Conservation (phyloP, 2,329 filamentous ascomycete genomes). For the Sphaerulina populicola region DNA sequence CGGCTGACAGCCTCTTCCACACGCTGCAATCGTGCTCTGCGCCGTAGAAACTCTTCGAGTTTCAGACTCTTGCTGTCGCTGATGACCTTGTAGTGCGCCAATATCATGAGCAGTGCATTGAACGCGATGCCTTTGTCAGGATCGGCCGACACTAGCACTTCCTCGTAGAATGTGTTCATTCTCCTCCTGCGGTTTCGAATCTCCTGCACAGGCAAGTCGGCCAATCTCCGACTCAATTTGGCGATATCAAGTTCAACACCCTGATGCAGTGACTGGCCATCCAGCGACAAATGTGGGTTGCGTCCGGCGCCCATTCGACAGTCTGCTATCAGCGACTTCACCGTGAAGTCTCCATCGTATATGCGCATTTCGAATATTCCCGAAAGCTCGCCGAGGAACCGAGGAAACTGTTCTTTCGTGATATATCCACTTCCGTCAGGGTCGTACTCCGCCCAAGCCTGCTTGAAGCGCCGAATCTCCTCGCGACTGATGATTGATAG, state of each 20-base stretch:
- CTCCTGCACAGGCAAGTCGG: conserved; percentile 62
- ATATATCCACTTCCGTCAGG: conserved; percentile 88
- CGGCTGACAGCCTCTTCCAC: conserved; percentile 91
- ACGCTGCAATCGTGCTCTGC: conserved; percentile 79
- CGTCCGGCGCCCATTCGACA: conserved; percentile 52
- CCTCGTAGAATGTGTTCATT: conserved; percentile 94
- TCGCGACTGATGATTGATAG: conserved; percentile 82
- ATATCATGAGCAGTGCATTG: conserved; percentile 82
- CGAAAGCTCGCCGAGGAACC: conserved; percentile 79
- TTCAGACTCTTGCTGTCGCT: conserved; percentile 93
- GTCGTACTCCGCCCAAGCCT: conserved; percentile 94
- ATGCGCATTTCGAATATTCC: conserved; percentile 97
- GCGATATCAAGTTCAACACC: conserved; percentile 57
- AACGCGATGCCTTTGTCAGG: conserved; percentile 85
- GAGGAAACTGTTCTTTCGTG: conserved; percentile 77
- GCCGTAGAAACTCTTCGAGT: conserved; percentile 87
- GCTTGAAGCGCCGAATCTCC: conserved; percentile 93
- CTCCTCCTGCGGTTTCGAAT: conserved; percentile 67
- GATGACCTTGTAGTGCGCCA: conserved; percentile 98
- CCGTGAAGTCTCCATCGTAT: conserved; percentile 82
- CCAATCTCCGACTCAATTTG: conserved; percentile 64
- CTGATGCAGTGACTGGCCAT: conserved; percentile 26
- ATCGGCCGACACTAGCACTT: conserved; percentile 88
- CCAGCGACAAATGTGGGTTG: conserved; percentile 43
- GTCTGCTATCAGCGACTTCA: conserved; percentile 78